Base-by-base conservation (phyloP, 2,329 filamentous ascomycete genomes). In the Zasmidium cellare region DNA sequence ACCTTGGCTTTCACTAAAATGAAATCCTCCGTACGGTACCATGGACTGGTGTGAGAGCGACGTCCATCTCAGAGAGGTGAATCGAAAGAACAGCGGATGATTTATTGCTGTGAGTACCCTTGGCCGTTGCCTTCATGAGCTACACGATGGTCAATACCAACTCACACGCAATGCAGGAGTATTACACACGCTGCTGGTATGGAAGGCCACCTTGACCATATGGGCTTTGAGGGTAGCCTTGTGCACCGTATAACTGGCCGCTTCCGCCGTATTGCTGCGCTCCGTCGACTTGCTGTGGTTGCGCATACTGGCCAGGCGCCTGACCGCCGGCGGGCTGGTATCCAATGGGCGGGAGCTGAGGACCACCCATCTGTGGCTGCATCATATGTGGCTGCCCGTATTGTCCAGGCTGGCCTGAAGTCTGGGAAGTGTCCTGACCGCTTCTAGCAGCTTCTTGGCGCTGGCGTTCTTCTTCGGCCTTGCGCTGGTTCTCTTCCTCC, bases 401-500 rank as follows among this genome's bases (percentile, higher is more conserved):
- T 73, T 72, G 78, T 66, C 65, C 76, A 46, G 77, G 70, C 54
- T 75, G 77, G 57, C 82, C 72, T 77, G 85, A 74, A 75, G 80
- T 48, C 57, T 72, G 72, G 38, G 65, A 60, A 72, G 79, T 72
- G 65, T 87, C 84, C 23, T 80, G 76, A 49, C 83, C 82, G 51
- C 83, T 78, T 48, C 66, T 81, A 9, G 77, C 80, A 57, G 82
- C 87, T 25, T 84, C 84, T 74, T 87, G 87, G 56, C 92, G 89
- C 62, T 87, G 83, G 64, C 88, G 84, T 72, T 97, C 92, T 64
- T 97, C 93, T 9, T 92, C 91, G 12, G 89, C 89, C 80, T 97
- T 97, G 71, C 92, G 90, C 68, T 86, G 83, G 52, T 88, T 88
- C 65, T 97, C 93, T 69, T 97, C 93, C 75, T 97, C 94, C 90